A percentile compares a stretch with the other conserved stretches of the same genome.
Conservation (phyloP, 176 grass and related monocot species). For the Aegilops bicornis region DNA sequence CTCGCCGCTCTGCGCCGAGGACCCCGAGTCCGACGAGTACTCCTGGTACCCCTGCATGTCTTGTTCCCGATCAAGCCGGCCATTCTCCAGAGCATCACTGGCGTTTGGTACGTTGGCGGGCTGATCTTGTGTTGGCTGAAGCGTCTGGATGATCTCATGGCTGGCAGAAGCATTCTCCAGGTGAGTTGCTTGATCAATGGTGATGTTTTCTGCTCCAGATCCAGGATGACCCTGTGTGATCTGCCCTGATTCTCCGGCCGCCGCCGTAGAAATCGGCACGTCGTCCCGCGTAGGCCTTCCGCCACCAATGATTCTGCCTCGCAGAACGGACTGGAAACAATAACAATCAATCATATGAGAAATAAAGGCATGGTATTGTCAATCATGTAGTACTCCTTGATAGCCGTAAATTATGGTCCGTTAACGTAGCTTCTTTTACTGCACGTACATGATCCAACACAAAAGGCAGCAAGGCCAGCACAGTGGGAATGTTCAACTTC, state of each 20-base stretch:
- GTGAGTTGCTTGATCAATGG: not conserved
- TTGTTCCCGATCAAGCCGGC: slow-evolving; percentile 22
- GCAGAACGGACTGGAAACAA: slow-evolving; percentile 65
- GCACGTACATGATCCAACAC: not conserved
- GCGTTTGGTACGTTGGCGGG: not conserved
- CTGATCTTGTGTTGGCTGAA: slow-evolving; percentile 25
- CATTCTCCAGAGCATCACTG: not conserved
- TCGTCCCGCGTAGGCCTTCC: slow-evolving; percentile 35
- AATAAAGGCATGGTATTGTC: too few relatives aligned
- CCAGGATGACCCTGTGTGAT: slow-evolving; percentile 48
- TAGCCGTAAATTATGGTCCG: too few relatives aligned
- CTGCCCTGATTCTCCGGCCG: slow-evolving; percentile 53
- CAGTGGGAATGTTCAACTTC: not conserved
- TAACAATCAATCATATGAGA: slow-evolving; percentile 17
- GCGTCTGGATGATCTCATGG: slow-evolving; percentile 13
- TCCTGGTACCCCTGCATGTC: slow-evolving; percentile 28
- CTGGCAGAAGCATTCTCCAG: not conserved
- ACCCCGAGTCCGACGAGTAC: slow-evolving; percentile 38
- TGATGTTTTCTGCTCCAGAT: slow-evolving; percentile 31
- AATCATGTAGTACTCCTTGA: too few relatives aligned
- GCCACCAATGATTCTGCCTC: slow-evolving; percentile 54
- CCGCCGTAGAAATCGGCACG: slow-evolving; percentile 31
- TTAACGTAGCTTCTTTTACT: not conserved
- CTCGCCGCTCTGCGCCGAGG: slow-evolving; percentile 12
- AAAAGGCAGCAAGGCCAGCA: not conserved